These are phyloP conservation scores for Ganoderma lucidum DNA, from an alignment of 1,284 basidiomycete species.

Conservation along the genomic window DNA sequence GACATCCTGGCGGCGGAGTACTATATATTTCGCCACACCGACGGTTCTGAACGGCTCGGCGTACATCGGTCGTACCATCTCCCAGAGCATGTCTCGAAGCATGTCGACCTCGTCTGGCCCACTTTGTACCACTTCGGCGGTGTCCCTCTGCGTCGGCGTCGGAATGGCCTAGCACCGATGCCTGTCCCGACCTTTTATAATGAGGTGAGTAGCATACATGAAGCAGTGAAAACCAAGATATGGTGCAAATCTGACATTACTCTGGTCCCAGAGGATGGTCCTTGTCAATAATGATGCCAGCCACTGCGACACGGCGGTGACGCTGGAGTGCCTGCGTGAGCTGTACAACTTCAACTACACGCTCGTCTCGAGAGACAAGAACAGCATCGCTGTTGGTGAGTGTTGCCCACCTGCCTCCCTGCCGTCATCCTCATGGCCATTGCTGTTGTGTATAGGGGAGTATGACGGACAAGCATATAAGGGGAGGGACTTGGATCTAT, in stretches of 20 bases:
- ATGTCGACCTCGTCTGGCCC: constrained; percentile 57
- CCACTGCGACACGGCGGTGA: constrained; percentile 51
- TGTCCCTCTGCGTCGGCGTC: neutral
- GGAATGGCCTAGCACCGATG: neutral
- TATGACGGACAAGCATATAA: neutral
- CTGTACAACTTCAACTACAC: constrained; percentile 61
- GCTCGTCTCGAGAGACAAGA: constrained; percentile 50
- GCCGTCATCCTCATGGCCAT: constrained; percentile 45
- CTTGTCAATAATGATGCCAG: neutral
- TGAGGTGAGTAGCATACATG: neutral
- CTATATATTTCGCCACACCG: constrained; percentile 50
- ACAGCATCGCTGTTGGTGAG: constrained; percentile 57
- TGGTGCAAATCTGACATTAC: constrained; percentile 47
- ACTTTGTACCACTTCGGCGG: constrained; percentile 50
- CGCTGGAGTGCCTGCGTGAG: constrained; percentile 58
- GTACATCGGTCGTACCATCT: constrained; percentile 52
- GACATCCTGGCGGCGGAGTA: constrained; percentile 53
- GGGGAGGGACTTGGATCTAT: constrained; percentile 49
- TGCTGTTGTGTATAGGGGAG: neutral
- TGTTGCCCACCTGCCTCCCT: neutral
- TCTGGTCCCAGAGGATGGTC: constrained; percentile 41
- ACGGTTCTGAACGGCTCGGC: constrained; percentile 45
- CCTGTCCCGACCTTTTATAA: neutral
- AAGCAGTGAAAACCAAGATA: constrained; percentile 37
- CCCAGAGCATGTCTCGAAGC: constrained; percentile 51